Conservation (phyloP, 768 basidiomycete genomes). For the Termitomyces sp. region DNA sequence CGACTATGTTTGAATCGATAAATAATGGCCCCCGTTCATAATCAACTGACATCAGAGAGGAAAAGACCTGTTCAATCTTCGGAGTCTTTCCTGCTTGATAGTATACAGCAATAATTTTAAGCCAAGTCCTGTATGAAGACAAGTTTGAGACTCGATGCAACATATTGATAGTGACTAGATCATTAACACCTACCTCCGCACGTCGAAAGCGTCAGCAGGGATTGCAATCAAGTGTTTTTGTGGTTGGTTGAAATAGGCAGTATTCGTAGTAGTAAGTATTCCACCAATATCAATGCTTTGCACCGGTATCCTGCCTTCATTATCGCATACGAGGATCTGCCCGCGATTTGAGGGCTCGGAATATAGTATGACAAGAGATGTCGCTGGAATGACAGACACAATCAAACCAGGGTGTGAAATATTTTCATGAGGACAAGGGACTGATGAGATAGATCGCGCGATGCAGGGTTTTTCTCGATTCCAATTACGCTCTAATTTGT, state of each 20-base stretch:
- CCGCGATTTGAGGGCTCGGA: not conserved
- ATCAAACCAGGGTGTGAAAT: not conserved
- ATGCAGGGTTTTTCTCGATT: not conserved
- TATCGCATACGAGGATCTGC: not conserved
- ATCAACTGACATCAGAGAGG: not conserved
- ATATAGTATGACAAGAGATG: not conserved
- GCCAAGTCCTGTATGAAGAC: not conserved
- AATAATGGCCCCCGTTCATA: not conserved
- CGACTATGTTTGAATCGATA: slow-evolving; percentile 4
- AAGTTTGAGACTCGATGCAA: not conserved
- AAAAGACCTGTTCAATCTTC: not conserved
- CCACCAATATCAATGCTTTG: not conserved
- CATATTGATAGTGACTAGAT: not conserved
- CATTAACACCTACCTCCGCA: not conserved
- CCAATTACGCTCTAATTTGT: not conserved
- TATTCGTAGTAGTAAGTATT: no score
- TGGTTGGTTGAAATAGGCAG: not conserved
- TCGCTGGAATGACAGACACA: not conserved
- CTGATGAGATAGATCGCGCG: not conserved
- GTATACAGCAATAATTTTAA: not conserved
- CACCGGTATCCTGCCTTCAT: not conserved
- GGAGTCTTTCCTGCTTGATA: not conserved
- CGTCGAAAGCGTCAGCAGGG: not conserved
- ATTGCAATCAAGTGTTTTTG: not conserved
- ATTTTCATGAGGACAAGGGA: not conserved